Evolutionary conservation across 306 rosid species (phyloP).

Genomic region (Quercus variabilis): DNA sequence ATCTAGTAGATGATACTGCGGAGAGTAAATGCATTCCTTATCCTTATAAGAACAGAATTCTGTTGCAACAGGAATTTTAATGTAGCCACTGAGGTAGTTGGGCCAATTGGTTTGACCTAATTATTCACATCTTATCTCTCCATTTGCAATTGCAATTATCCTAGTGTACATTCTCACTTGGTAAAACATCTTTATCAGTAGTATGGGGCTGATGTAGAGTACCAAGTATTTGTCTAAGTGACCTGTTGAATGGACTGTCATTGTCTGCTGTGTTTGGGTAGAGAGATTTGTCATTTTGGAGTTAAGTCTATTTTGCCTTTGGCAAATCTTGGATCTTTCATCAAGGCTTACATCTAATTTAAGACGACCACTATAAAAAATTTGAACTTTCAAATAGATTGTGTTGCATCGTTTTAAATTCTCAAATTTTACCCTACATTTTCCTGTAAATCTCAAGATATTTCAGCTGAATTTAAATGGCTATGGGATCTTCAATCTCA

Average conservation of each 20-base stretch:
- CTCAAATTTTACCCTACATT: neutral
- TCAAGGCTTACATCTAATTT: neutral
- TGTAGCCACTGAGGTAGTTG: neutral
- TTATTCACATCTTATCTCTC: neutral
- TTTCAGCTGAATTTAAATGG: constrained; percentile 1
- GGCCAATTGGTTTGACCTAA: neutral
- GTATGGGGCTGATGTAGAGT: neutral
- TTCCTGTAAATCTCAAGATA: neutral
- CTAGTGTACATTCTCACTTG: neutral
- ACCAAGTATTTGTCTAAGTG: neutral
- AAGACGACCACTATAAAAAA: constrained; percentile 5
- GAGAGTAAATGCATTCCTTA: neutral
- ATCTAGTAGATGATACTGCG: neutral
- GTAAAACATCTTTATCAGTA: neutral
- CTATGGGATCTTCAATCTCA: constrained; percentile 27
- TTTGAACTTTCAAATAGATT: neutral
- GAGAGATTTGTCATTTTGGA: neutral
- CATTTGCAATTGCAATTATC: constrained; percentile 4
- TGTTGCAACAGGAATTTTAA: neutral
- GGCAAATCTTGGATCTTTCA: neutral
- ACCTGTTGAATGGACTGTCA: neutral
- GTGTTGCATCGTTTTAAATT: neutral
- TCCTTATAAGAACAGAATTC: neutral
- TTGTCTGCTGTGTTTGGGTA: neutral
- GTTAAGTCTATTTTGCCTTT: neutral